phyloP scores from a whole-genome alignment of 352 stramenopile genomes.

The Phytophthora melonis region DNA sequence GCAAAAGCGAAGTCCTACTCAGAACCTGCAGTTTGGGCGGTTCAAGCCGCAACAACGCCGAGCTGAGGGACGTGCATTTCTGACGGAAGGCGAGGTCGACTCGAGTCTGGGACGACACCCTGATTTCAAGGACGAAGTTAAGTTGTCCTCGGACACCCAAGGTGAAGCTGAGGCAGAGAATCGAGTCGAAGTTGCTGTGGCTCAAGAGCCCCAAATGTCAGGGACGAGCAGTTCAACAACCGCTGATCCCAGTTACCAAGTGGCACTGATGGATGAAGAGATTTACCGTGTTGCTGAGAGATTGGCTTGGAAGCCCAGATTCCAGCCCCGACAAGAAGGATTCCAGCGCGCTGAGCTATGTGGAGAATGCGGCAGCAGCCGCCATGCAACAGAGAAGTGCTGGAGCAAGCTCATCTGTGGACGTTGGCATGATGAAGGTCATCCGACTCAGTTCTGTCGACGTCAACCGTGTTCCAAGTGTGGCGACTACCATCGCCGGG shows the following conservation, averaged over 20 bases:
- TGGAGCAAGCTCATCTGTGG: no score
- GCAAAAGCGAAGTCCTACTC: background rate
- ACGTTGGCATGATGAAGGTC: no score
- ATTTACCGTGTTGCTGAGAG: background rate
- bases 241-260: background rate
- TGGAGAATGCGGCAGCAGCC: background rate
- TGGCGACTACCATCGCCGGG: slow-evolving; percentile 1
- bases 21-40: background rate
- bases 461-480: no score
- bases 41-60: slow-evolving; percentile 1
- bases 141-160: background rate
- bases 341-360: background rate
- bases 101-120: background rate
- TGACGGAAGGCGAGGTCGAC: background rate
- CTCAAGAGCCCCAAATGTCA: background rate
- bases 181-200: background rate
- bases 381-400: background rate
- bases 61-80: background rate
- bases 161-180: background rate
- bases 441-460: no score
- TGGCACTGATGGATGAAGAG: background rate
- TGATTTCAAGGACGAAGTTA: background rate
- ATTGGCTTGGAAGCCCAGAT: background rate
- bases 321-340: background rate
- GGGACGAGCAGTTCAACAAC: background rate